Evolutionary conservation across 2,329 filamentous ascomycete genomes (phyloP).

Genomic region (Aspergillus puulaauensis): DNA sequence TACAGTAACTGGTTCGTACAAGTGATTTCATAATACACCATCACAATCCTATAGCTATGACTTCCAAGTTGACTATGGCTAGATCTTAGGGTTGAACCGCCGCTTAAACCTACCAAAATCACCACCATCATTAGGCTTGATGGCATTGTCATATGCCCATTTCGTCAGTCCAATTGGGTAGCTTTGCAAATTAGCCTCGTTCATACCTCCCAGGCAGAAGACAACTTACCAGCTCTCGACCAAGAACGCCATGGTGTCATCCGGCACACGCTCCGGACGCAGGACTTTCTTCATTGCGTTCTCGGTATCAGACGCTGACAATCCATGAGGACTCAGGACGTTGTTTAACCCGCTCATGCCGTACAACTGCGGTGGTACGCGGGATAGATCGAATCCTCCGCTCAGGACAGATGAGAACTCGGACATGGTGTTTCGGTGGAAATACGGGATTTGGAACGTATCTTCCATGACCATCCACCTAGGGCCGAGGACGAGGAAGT

Average conservation of each 20-base stretch:
- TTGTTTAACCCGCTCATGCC: constrained; percentile 7
- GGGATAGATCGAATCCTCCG: constrained; percentile 2
- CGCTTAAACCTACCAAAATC: constrained; percentile 6
- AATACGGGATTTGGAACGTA: constrained; percentile 7
- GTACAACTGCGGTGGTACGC: not conserved
- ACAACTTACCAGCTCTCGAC: constrained; percentile 4
- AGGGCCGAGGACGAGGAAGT: constrained; percentile 3
- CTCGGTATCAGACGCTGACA: not conserved
- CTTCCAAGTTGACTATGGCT: not conserved
- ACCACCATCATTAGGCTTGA: not conserved
- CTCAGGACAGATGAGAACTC: constrained; percentile 6
- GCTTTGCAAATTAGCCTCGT: not conserved
- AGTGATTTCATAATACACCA: too few relatives aligned
- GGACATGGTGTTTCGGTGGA: constrained; percentile 7
- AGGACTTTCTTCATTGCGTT: constrained; percentile 5
- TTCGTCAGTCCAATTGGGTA: constrained; percentile 8
- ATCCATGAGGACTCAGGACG: not conserved
- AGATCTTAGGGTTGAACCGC: constrained; percentile 6
- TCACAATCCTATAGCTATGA: too few relatives aligned
- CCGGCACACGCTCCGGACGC: constrained; percentile 1
- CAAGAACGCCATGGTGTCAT: constrained; percentile 6
- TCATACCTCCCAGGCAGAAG: not conserved
- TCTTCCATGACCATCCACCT: constrained; percentile 10
- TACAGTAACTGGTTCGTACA: too few relatives aligned
- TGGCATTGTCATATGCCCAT: constrained; percentile 5